phyloP scores from a whole-genome alignment of 768 basidiomycete species.

The Lactifluus subvellereus region DNA sequence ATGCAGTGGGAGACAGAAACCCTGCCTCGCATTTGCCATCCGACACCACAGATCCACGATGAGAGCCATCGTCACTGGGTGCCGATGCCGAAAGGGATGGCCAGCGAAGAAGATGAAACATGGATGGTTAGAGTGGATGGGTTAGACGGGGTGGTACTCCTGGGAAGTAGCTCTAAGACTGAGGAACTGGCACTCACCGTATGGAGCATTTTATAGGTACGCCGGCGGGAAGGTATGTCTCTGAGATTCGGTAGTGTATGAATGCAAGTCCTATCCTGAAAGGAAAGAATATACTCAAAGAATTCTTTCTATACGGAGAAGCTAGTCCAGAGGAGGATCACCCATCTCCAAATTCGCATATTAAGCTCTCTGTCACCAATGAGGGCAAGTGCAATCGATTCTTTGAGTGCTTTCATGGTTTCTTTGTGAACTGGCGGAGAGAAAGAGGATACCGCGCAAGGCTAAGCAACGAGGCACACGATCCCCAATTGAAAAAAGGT shows the following conservation, averaged over 20 bases:
- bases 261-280: constrained; percentile 8
- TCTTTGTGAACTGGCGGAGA: constrained; percentile 11
- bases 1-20: constrained; percentile 9
- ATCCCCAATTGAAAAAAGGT: constrained; percentile 8
- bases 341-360: constrained; percentile 13
- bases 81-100: constrained; percentile 7
- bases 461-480: constrained; percentile 12
- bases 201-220: constrained; percentile 18
- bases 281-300: constrained; percentile 2
- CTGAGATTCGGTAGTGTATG: neutral
- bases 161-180: constrained; percentile 4
- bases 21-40: neutral
- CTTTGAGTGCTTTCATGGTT: constrained; percentile 1
- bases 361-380: constrained; percentile 18
- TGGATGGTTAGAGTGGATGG: neutral
- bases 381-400: constrained; percentile 13
- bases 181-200: constrained; percentile 2
- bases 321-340: constrained; percentile 6
- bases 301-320: neutral
- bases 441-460: constrained; percentile 12
- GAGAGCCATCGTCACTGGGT: neutral
- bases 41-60: constrained; percentile 1
- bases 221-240: constrained; percentile 1
- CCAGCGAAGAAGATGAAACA: constrained; percentile 16
- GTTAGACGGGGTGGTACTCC: constrained; percentile 6